Evolutionary conservation across 2,329 filamentous ascomycete species (phyloP).

Genomic region (Fusarium equiseti): DNA sequence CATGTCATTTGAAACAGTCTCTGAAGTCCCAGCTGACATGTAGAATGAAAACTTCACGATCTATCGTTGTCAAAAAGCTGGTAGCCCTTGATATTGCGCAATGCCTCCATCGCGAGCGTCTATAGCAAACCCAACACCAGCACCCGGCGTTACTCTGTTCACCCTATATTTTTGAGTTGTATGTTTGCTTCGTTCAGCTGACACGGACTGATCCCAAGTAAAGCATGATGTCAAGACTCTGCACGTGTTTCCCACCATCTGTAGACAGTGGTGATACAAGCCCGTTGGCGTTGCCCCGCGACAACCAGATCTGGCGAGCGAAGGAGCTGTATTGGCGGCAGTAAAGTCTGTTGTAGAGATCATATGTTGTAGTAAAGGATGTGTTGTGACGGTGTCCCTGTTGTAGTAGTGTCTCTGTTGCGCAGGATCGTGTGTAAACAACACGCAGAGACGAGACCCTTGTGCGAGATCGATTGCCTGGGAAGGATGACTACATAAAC

Average conservation of each 20-base stretch:
- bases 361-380: no score
- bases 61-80: no score
- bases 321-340: not conserved
- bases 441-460: not conserved
- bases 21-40: no score
- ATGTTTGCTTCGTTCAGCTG: not conserved
- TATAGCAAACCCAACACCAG: not conserved
- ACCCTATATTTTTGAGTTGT: no score
- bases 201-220: not conserved
- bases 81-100: not conserved
- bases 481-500: slow-evolving; percentile 36
- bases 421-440: slow-evolving; percentile 7
- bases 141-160: no score
- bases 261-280: slow-evolving; percentile 8
- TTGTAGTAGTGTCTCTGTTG: not conserved
- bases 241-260: not conserved
- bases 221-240: not conserved
- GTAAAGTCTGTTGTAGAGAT: no score
- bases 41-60: rapidly evolving
- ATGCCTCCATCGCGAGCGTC: not conserved
- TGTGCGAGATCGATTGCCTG: slow-evolving; percentile 7
- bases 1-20: not conserved
- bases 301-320: slow-evolving; percentile 18
- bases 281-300: slow-evolving; percentile 19
- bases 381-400: no score